These are phyloP conservation scores for Karstenula rhodostoma DNA, from an alignment of 2,329 filamentous ascomycete species.

Conservation along the genomic window DNA sequence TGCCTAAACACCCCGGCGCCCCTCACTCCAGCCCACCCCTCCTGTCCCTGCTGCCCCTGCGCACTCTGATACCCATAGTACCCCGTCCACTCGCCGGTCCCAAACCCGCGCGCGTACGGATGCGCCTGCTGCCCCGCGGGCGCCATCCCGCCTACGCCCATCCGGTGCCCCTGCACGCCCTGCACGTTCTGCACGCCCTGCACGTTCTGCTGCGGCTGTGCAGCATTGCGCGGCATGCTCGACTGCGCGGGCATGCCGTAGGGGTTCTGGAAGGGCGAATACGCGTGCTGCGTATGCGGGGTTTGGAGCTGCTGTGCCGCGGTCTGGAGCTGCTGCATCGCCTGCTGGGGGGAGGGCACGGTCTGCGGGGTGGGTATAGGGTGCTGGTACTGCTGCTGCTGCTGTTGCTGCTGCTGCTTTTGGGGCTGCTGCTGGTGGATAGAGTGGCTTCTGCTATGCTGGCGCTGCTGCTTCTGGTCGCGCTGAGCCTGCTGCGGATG, in stretches of 20 bases:
- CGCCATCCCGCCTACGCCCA: constrained; percentile 24
- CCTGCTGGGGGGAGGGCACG: constrained; percentile 17
- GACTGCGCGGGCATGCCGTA: constrained; percentile 30
- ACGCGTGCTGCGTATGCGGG: constrained; percentile 28
- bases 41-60: constrained; percentile 29
- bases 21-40: constrained; percentile 35
- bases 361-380: constrained; percentile 25
- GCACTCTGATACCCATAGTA: constrained; percentile 39
- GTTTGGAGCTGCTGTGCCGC: constrained; percentile 26
- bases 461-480: background rate
- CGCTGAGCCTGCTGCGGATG: background rate
- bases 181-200: constrained; percentile 23
- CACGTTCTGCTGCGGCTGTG: constrained; percentile 25
- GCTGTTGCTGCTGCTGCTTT: constrained; percentile 14
- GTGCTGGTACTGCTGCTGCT: too few relatives aligned
- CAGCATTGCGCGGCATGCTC: constrained; percentile 17
- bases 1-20: constrained; percentile 35
- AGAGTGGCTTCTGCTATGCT: constrained; percentile 19
- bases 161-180: constrained; percentile 25
- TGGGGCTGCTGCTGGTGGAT: constrained; percentile 22
- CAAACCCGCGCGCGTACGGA: constrained; percentile 36
- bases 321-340: constrained; percentile 30
- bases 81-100: constrained; percentile 23
- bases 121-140: constrained; percentile 30
- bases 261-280: constrained; percentile 29